Evolutionary conservation across 2,329 filamentous ascomycete genomes (phyloP).

Genomic region (Penicillium sp.): DNA sequence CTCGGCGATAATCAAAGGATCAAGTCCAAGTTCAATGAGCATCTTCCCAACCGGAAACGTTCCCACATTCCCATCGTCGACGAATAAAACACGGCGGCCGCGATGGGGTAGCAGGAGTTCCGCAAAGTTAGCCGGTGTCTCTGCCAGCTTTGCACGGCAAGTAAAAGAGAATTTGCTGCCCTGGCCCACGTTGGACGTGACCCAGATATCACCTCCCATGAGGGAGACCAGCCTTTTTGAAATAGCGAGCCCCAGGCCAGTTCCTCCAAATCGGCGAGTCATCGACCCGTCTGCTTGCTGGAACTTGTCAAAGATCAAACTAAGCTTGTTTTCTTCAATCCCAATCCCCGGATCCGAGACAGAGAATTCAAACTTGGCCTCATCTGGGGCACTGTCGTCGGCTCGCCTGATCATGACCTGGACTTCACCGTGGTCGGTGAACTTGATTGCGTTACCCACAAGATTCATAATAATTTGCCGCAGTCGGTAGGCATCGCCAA

Average conservation of each 20-base stretch:
- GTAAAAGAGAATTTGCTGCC: constrained; percentile 93
- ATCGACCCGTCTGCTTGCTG: constrained; percentile 94
- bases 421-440: constrained; percentile 89
- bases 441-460: constrained; percentile 95
- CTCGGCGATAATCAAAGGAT: constrained; percentile 69
- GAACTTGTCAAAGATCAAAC: constrained; percentile 95
- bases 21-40: constrained; percentile 66
- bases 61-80: constrained; percentile 74
- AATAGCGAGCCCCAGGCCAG: constrained; percentile 87
- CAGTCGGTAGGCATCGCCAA: constrained; percentile 87
- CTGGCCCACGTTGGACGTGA: constrained; percentile 77
- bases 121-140: constrained; percentile 66
- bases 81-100: constrained; percentile 81
- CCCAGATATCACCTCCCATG: constrained; percentile 93
- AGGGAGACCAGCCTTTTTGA: constrained; percentile 87
- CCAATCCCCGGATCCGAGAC: constrained; percentile 92
- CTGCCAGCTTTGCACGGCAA: constrained; percentile 74
- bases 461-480: constrained; percentile 92
- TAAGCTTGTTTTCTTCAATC: constrained; percentile 85
- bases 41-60: constrained; percentile 68
- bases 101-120: constrained; percentile 77
- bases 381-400: constrained; percentile 56
- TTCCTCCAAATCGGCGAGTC: constrained; percentile 88
- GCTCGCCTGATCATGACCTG: constrained; percentile 74
- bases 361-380: constrained; percentile 88